Evolutionary conservation across 176 grass and related monocot genomes (phyloP).

Genomic region (Oryza nivara): DNA sequence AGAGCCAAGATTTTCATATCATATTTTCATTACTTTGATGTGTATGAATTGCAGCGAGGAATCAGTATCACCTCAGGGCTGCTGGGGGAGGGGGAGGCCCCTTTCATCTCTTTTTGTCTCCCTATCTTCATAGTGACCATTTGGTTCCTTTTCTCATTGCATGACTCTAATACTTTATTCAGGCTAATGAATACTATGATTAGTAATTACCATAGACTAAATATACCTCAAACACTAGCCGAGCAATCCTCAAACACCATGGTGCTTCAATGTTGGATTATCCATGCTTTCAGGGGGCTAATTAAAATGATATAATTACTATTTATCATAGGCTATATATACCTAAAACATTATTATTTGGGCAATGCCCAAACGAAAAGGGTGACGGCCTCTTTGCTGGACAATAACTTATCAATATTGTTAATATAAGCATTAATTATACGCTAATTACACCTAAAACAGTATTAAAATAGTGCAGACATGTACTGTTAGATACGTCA

Average conservation of each 20-base stretch:
- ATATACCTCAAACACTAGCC: constrained; percentile 37
- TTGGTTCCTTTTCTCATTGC: constrained; percentile 27
- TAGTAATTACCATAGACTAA: constrained; percentile 31
- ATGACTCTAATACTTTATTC: constrained; percentile 22
- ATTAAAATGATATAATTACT: neutral
- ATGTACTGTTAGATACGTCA: neutral
- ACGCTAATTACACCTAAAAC: neutral
- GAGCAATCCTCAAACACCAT: constrained; percentile 21
- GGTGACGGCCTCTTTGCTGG: neutral
- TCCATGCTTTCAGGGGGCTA: constrained; percentile 3
- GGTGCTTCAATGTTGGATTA: neutral
- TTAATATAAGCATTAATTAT: neutral
- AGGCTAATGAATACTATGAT: constrained; percentile 29
- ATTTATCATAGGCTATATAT: constrained; percentile 2
- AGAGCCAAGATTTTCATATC: constrained; percentile 5
- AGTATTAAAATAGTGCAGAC: constrained; percentile 2
- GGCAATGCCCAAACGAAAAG: constrained; percentile 1
- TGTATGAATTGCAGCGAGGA: constrained; percentile 22
- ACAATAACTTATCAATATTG: neutral
- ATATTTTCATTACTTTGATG: constrained; percentile 26
- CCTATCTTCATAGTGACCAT: constrained; percentile 4
- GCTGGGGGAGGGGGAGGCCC: neutral
- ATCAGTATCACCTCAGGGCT: constrained; percentile 36
- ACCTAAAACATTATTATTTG: neutral
- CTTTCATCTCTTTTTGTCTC: constrained; percentile 33